Conservation (phyloP, 345 rosid genomes). For the Abelmoschus esculentus region DNA sequence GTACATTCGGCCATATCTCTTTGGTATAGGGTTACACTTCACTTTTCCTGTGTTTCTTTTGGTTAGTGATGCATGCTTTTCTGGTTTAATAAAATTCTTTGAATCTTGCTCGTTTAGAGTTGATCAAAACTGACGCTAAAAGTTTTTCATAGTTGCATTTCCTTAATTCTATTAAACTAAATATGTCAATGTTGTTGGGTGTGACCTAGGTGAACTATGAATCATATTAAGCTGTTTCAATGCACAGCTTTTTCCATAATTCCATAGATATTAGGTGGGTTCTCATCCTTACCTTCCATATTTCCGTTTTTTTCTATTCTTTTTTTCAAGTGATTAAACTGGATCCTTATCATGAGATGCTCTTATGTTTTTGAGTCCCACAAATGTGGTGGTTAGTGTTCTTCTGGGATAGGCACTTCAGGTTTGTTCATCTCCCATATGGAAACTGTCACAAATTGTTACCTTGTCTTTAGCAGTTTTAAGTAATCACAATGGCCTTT, state of each 20-base stretch:
- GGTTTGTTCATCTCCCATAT: slow-evolving; percentile 30
- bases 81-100: neutral
- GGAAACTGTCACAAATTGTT: neutral
- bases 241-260: slow-evolving; percentile 51
- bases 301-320: neutral
- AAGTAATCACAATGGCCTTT: no score
- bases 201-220: slow-evolving; percentile 81
- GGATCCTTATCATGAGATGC: slow-evolving; percentile 98
- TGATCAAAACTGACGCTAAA: slow-evolving; percentile 99
- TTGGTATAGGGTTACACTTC: no score
- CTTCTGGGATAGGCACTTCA: slow-evolving; percentile 62
- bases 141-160: slow-evolving; percentile 81
- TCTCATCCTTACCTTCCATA: no score
- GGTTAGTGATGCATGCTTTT: no score
- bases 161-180: slow-evolving; percentile 90
- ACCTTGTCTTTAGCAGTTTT: no score
- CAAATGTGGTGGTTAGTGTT: slow-evolving; percentile 81
- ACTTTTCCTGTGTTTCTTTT: no score
- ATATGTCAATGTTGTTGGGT: slow-evolving; percentile 91
- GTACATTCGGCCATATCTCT: no score
- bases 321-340: neutral
- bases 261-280: slow-evolving; percentile 69
- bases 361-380: slow-evolving; percentile 94
- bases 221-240: slow-evolving; percentile 79
- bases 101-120: slow-evolving; percentile 82